Conservation (phyloP, 371 early-diverging fungal species). For the Mucor indicus region DNA sequence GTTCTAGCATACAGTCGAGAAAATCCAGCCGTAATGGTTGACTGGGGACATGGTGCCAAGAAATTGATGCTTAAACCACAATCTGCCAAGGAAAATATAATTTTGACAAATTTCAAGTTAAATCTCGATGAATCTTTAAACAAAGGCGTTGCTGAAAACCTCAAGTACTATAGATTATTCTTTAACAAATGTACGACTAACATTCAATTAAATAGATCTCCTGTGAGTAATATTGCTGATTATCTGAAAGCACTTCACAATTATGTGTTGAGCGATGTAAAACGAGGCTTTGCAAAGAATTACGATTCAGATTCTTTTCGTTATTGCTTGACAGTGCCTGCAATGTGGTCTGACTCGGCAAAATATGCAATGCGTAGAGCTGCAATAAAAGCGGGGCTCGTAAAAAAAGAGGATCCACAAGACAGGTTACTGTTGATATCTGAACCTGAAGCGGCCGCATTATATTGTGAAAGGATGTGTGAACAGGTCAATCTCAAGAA, state of each 20-base stretch:
- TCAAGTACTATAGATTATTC: slow-evolving; percentile 20
- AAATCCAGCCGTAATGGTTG: slow-evolving; percentile 29
- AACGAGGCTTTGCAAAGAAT: slow-evolving; percentile 42
- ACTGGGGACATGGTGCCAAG: slow-evolving; percentile 58
- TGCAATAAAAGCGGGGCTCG: slow-evolving; percentile 49
- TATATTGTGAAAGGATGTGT: slow-evolving; percentile 55
- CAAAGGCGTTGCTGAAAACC: slow-evolving; percentile 34
- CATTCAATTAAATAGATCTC: slow-evolving; percentile 11
- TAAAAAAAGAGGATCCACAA: slow-evolving; percentile 42
- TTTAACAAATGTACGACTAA: too few species aligned
- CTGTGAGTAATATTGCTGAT: slow-evolving; percentile 35
- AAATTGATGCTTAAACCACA: slow-evolving; percentile 46
- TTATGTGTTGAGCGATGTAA: slow-evolving; percentile 39
- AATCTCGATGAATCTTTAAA: slow-evolving; percentile 45
- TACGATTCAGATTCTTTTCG: slow-evolving; percentile 38
- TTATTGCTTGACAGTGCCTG: slow-evolving; percentile 49
- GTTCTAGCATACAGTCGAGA: slow-evolving; percentile 36
- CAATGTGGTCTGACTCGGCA: slow-evolving; percentile 52
- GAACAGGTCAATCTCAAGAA: slow-evolving; percentile 48
- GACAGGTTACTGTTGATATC: slow-evolving; percentile 55
- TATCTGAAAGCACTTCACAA: slow-evolving; percentile 35
- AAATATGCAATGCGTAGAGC: slow-evolving; percentile 57
- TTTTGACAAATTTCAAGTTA: slow-evolving; percentile 54
- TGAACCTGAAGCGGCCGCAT: slow-evolving; percentile 61
- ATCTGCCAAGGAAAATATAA: slow-evolving; percentile 46